Conservation (phyloP, 2,329 filamentous ascomycete genomes). For the Oidium heveae region DNA sequence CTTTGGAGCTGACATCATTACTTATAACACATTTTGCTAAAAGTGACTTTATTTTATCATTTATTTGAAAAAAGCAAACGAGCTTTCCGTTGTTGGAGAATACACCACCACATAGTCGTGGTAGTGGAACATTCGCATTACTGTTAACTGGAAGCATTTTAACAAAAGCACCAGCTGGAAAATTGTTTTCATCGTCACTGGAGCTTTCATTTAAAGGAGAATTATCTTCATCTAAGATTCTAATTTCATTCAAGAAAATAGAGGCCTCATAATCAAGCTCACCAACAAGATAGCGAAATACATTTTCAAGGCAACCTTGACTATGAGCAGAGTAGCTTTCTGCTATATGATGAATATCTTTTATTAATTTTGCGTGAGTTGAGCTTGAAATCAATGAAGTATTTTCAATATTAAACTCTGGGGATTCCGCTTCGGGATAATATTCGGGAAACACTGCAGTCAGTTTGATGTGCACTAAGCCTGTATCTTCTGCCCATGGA, state of each 20-base stretch:
- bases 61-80: constrained; percentile 44
- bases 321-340: constrained; percentile 28
- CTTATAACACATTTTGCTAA: constrained; percentile 22
- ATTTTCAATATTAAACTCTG: constrained; percentile 34
- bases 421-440: constrained; percentile 31
- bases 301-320: constrained; percentile 35
- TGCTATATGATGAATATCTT: constrained; percentile 30
- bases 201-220: constrained; percentile 52
- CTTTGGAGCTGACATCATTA: constrained; percentile 21
- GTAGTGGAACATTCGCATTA: constrained; percentile 26
- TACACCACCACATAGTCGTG: constrained; percentile 31
- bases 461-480: constrained; percentile 35
- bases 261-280: constrained; percentile 35
- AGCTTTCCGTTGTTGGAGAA: constrained; percentile 37
- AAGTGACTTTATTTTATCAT: constrained; percentile 25
- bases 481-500: constrained; percentile 32
- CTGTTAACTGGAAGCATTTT: constrained; percentile 26
- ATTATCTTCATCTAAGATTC: constrained; percentile 31
- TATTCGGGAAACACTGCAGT: constrained; percentile 31
- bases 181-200: constrained; percentile 49
- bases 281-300: constrained; percentile 36
- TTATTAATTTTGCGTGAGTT: constrained; percentile 25
- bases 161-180: constrained; percentile 15
- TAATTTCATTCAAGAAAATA: constrained; percentile 29
- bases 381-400: constrained; percentile 34